Evolutionary conservation across 208 protist genomes (phyloP).

Genomic region (Trypanosoma platydactyli): DNA sequence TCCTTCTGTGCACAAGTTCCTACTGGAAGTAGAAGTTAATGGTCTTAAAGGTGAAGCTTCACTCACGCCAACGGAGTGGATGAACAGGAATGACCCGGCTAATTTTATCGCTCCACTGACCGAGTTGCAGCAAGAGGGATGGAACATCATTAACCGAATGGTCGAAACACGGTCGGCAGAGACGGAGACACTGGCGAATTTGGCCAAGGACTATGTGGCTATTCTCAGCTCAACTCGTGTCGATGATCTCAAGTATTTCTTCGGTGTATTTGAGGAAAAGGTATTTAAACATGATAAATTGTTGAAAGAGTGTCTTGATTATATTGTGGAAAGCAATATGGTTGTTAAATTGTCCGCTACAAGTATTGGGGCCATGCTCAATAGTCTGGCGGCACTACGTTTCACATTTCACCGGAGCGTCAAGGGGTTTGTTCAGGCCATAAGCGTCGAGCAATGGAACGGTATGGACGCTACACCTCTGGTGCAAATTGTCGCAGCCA

Average conservation of each 20-base stretch:
- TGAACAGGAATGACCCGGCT: slow-evolving; percentile 73
- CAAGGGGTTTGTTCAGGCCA: slow-evolving; percentile 57
- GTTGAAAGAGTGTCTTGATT: slow-evolving; percentile 66
- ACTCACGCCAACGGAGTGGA: slow-evolving; percentile 64
- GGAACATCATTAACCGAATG: slow-evolving; percentile 75
- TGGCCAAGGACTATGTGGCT: slow-evolving; percentile 62
- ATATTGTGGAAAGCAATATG: slow-evolving; percentile 45
- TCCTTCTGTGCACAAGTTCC: slow-evolving; percentile 42
- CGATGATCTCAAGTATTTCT: slow-evolving; percentile 87
- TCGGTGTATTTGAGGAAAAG: slow-evolving; percentile 83
- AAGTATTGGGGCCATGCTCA: slow-evolving; percentile 70
- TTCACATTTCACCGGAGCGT: slow-evolving; percentile 72
- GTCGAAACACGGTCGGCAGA: slow-evolving; percentile 57
- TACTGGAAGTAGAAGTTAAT: slow-evolving; percentile 39
- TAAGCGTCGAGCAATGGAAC: slow-evolving; percentile 79
- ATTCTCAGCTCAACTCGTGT: slow-evolving; percentile 59
- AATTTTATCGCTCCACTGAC: slow-evolving; percentile 60
- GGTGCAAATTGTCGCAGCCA: slow-evolving; percentile 58
- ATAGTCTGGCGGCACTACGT: slow-evolving; percentile 69
- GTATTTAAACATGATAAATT: slow-evolving; percentile 84
- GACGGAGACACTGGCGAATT: slow-evolving; percentile 30
- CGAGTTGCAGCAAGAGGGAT: slow-evolving; percentile 53
- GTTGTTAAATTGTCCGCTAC: slow-evolving; percentile 49
- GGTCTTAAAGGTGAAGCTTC: slow-evolving; percentile 45
- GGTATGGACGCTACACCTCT: slow-evolving; percentile 74